Evolutionary conservation across 176 grass and related monocot genomes (phyloP), one percentile per base, ranked within the genome.

Genomic region (Lolium multiflorum): DNA sequence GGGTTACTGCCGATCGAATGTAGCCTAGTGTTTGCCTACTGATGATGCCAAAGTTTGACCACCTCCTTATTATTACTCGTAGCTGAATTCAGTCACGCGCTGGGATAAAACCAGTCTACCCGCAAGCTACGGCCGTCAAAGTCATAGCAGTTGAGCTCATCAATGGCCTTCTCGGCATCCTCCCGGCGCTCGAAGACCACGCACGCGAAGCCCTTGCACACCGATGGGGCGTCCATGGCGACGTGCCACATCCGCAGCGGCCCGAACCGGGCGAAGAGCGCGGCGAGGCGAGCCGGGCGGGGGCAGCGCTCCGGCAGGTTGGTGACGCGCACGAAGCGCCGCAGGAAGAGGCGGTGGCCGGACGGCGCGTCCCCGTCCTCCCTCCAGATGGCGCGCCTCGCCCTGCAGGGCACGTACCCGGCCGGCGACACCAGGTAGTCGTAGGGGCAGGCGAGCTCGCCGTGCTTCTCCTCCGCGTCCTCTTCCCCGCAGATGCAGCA

Each of bases 401-500:
- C 71, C 71, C 6, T 74, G 71, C 71, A 74, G 11, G 71, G 71
- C 43, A 74, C 44, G 44, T 49, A 74, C 43, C 71, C 43, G 5
- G 12, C 71, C 2, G 71, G 44, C 41, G 71, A 74, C 43, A 72
- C 69, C 39, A 74, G 71, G 71, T 74, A 74, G 71, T 74, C 71
- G 41, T 48, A 74, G n/a, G 71, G 71, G 71, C 71, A 74, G 43
- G 71, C n/a, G n/a, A 74, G 44, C 71, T 74, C 71, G 71, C n/a
- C 71, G 43, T 74, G 71, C 12, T 48, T 74, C 71, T 74, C 69
- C 69, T 6, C 69, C 41, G 69, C 39, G 2, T 72, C 69, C 69
- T 72, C 69, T 47, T 47, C 69, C 69, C 69, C 69, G 41, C 69
- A 72, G 69, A 72, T 72, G 69, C 41, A 72, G 69, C 69, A 72